Conservation (phyloP, 345 rosid species). For the Alliaria petiolata region DNA sequence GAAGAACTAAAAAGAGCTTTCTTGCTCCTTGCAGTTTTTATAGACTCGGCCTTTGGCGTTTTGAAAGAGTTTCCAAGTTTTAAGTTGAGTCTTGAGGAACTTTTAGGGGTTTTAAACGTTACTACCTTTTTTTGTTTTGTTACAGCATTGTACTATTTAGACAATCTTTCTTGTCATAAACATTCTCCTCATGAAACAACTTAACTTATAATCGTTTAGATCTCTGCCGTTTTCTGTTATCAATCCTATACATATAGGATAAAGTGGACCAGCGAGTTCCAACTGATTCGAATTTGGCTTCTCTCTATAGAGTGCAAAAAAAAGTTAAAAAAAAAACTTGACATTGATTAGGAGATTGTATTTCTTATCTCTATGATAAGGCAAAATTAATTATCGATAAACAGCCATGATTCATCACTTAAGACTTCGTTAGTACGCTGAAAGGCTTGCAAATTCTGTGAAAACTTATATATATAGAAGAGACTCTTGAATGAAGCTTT, state of each 20-base stretch:
- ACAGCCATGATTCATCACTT: not conserved
- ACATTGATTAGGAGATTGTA: no score
- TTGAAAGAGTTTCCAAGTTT: slow-evolving; percentile 26
- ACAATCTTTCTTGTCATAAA: slow-evolving; percentile 16
- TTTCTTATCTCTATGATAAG: not conserved
- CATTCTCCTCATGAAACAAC: slow-evolving; percentile 10
- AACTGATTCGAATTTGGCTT: no score
- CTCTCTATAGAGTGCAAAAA: no score
- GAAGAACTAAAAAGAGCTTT: slow-evolving; percentile 27
- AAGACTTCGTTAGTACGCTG: no score
- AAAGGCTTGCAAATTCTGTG: not conserved
- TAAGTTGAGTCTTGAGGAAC: slow-evolving; percentile 16
- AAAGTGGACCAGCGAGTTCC: no score
- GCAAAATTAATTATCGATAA: not conserved
- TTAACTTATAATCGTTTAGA: slow-evolving; percentile 14
- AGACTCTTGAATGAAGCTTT: not conserved
- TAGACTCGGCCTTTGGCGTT: slow-evolving; percentile 12
- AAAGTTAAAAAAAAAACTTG: no score
- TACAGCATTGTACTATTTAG: slow-evolving; percentile 30
- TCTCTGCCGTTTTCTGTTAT: not conserved
- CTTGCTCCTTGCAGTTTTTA: slow-evolving; percentile 9
- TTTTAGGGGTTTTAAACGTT: slow-evolving; percentile 21
- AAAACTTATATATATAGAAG: not conserved
- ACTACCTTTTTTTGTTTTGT: no score
- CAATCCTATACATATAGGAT: no score